Evolutionary conservation across 148 eudicot genomes (phyloP), one percentile per base, ranked within the genome.

Genomic region (Arctostaphylos glauca): DNA sequence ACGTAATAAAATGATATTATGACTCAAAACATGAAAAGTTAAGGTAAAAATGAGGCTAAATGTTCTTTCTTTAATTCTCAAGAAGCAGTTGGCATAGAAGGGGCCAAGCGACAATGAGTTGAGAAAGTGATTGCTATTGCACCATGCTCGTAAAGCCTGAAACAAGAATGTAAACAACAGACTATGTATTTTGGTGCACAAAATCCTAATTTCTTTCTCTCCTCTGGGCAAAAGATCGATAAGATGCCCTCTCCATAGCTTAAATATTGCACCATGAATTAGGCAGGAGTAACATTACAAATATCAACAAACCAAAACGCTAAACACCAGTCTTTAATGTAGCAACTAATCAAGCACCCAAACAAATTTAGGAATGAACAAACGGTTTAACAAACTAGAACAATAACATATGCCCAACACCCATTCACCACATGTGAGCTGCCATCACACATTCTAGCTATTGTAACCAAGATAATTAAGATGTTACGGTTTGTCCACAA

Each of bases 101-200:
- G 12, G 64, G 81, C 81, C 81, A 79, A 54, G 23, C 13, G 44
- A 59, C 81, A 44, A 44, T 2, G 41, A 79, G 71, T 46, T 25
- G 44, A 79, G 60, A 56, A 77, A 77, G 49, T 41, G 2, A 77
- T 77, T 56, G 66, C 14, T 77, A 18, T 77, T 16, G 66, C 80
- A 77, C 66, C 80, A 79, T 79, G 71, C 71, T 79, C 68, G 71
- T 79, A 46, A 44, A 44, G 81, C 19, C 81, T 79, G 81, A 79
- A 79, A 79, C 25, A 58, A 59, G 49, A 0, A 46, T 5, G 8
- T 43, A 38, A 59, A 43, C 81, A 78, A 19, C 81, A 79, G 81
- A 79, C 81, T 60, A 79, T 79, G 81, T 79, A 79, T 79, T 79
- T 79, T 58, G 81, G 71, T 79, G 81, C 70, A 3, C 54, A 59